A percentile compares a stretch with the other conserved stretches of the same genome.
These are phyloP conservation scores for Blastomyces parvus DNA, from an alignment of 2,329 filamentous ascomycete species.

Conservation along the genomic window DNA sequence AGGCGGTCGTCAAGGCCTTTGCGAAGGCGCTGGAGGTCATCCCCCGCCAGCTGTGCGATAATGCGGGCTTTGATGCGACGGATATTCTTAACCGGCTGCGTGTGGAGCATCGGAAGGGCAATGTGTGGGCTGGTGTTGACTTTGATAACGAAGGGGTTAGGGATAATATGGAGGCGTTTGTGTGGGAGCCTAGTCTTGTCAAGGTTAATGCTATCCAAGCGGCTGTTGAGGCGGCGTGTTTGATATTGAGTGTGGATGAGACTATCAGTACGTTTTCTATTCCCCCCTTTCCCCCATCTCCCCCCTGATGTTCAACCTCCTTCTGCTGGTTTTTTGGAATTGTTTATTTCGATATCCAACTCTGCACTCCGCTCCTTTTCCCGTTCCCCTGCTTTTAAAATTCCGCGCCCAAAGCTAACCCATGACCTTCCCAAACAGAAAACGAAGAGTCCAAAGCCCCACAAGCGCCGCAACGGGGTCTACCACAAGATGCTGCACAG, in stretches of 20 bases:
- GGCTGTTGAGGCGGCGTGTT: slow-evolving; percentile 85
- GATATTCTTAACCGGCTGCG: slow-evolving; percentile 94
- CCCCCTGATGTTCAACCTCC: too few relatives aligned
- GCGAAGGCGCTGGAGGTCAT: slow-evolving; percentile 96
- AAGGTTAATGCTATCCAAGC: slow-evolving; percentile 97
- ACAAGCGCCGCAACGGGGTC: slow-evolving; percentile 64
- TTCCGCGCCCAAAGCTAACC: background rate
- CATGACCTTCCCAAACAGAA: slow-evolving; percentile 33
- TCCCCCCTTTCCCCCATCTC: background rate
- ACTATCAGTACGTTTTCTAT: slow-evolving; percentile 63
- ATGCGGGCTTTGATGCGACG: slow-evolving; percentile 94
- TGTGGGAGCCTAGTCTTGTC: slow-evolving; percentile 93
- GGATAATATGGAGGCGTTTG: slow-evolving; percentile 90
- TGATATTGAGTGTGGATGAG: slow-evolving; percentile 95
- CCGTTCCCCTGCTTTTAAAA: background rate
- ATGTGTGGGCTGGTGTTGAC: slow-evolving; percentile 91
- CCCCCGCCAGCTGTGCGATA: slow-evolving; percentile 93
- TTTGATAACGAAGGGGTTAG: slow-evolving; percentile 84
- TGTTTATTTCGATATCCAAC: background rate
- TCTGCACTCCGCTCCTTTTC: background rate
- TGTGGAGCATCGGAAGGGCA: slow-evolving; percentile 90
- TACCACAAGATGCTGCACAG: slow-evolving; percentile 78
- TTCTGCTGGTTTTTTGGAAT: slow-evolving; percentile 1
- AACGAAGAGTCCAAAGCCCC: slow-evolving; percentile 88
- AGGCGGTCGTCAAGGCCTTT: slow-evolving; percentile 94